Evolutionary conservation across 2,329 filamentous ascomycete species (phyloP).

Genomic region (Exutisphaerella laricina): DNA sequence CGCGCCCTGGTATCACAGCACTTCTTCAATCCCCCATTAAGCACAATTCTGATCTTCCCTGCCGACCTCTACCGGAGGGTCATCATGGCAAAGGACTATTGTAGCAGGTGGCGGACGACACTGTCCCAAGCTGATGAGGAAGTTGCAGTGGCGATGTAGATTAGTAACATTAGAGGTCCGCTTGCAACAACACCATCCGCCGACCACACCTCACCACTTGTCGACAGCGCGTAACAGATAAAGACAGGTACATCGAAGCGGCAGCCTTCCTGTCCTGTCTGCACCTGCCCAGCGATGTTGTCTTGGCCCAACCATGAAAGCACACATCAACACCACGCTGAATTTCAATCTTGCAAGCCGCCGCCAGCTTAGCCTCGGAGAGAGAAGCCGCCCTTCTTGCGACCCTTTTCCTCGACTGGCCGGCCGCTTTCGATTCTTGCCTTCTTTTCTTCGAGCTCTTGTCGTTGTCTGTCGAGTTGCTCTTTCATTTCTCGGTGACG

Average conservation of each 20-base stretch:
- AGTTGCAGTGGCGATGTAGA: constrained; percentile 26
- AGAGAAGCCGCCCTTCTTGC: constrained; percentile 94
- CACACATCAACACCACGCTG: constrained; percentile 21
- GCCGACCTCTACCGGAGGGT: constrained; percentile 1
- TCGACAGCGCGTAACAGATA: constrained; percentile 6
- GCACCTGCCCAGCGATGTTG: constrained; percentile 11
- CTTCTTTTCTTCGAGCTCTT: constrained; percentile 99
- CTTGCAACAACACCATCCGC: constrained; percentile 17
- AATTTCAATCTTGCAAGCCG: constrained; percentile 12
- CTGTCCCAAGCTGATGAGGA: constrained; percentile 15
- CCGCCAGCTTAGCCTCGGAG: constrained; percentile 54
- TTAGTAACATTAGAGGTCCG: constrained; percentile 28
- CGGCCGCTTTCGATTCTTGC: constrained; percentile 86
- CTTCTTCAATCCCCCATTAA: constrained; percentile 3
- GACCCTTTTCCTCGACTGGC: constrained; percentile 94
- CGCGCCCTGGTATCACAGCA: constrained; percentile 5
- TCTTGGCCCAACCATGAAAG: constrained; percentile 8
- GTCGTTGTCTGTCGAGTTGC: constrained; percentile 89
- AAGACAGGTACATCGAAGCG: background rate
- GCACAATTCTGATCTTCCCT: background rate
- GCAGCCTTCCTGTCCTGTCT: background rate
- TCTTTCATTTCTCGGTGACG: constrained; percentile 99
- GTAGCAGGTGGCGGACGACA: constrained; percentile 5
- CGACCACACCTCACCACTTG: constrained; percentile 7
- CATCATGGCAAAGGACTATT: background rate